phyloP scores from a whole-genome alignment of 2,329 filamentous ascomycete genomes.

The Fusarium annulatum region DNA sequence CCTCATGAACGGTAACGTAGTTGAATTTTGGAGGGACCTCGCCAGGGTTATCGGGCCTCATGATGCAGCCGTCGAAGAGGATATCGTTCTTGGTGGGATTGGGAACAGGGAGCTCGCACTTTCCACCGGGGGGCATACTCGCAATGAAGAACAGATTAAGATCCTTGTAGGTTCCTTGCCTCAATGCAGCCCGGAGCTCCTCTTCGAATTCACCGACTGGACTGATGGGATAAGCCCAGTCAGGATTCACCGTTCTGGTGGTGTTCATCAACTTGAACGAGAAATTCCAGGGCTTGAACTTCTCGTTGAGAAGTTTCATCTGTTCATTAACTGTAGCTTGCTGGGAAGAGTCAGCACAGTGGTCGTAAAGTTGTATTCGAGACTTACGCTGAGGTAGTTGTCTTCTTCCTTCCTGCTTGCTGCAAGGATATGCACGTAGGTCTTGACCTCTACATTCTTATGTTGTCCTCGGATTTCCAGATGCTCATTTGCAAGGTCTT shows the following conservation, averaged over 20 bases:
- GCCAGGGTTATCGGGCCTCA: neutral
- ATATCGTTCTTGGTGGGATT: constrained; percentile 1
- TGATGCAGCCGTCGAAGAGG: constrained; percentile 19
- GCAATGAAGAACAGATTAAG: constrained; percentile 21
- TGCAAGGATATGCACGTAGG: constrained; percentile 20
- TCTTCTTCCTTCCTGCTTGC: constrained; percentile 22
- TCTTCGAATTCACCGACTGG: neutral
- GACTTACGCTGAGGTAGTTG: constrained; percentile 4
- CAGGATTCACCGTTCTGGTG: neutral
- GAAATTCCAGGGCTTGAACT: constrained; percentile 11
- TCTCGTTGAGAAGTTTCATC: constrained; percentile 5
- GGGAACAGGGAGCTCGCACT: constrained; percentile 16
- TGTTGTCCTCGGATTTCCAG: neutral
- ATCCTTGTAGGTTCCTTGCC: constrained; percentile 18
- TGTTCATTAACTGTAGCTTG: neutral
- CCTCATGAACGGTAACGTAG: constrained; percentile 7
- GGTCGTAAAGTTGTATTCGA: no score
- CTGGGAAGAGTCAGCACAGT: neutral
- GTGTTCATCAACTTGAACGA: constrained; percentile 20
- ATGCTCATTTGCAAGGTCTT: neutral
- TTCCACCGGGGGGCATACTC: neutral
- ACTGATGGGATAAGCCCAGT: constrained; percentile 1
- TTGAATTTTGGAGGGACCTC: neutral
- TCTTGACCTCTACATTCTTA: constrained; percentile 11
- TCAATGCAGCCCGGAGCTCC: constrained; percentile 6